These are phyloP conservation scores for Ustanciosporium gigantosporum DNA, from an alignment of 1,284 basidiomycete species.

Conservation along the genomic window DNA sequence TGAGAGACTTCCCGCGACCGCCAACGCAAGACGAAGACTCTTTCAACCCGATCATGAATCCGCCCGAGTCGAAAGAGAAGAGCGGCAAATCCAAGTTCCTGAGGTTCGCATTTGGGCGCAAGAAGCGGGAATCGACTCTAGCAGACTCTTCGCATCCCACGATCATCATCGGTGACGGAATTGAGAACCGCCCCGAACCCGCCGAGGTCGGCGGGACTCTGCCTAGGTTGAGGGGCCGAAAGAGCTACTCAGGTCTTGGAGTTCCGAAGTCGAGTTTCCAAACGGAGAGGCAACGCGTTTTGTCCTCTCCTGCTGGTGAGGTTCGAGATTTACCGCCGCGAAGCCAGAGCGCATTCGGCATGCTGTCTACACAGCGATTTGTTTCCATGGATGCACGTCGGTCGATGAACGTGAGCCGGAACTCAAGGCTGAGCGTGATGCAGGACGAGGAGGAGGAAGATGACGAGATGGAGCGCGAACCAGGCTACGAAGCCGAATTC, in stretches of 20 bases:
- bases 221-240: constrained; percentile 15
- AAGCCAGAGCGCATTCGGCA: constrained; percentile 44
- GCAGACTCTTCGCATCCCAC: constrained; percentile 9
- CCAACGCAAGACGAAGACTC: constrained; percentile 1
- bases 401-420: constrained; percentile 19
- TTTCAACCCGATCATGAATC: constrained; percentile 1
- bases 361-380: constrained; percentile 29
- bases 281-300: constrained; percentile 27
- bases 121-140: constrained; percentile 37
- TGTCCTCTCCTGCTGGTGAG: constrained; percentile 23
- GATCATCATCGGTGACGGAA: constrained; percentile 5
- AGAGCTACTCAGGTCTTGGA: constrained; percentile 24
- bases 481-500: constrained; percentile 34
- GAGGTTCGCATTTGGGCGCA: constrained; percentile 26
- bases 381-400: constrained; percentile 28
- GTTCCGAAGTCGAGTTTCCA: constrained; percentile 20
- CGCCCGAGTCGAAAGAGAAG: constrained; percentile 6
- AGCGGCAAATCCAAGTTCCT: constrained; percentile 12
- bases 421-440: constrained; percentile 7
- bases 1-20: constrained; percentile 18
- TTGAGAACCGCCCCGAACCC: not conserved
- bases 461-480: constrained; percentile 36
- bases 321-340: constrained; percentile 12
- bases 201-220: constrained; percentile 3
- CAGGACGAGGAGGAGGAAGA: constrained; percentile 18